Conservation (phyloP, 2,329 filamentous ascomycete genomes). For the Neonectria ditissima region DNA sequence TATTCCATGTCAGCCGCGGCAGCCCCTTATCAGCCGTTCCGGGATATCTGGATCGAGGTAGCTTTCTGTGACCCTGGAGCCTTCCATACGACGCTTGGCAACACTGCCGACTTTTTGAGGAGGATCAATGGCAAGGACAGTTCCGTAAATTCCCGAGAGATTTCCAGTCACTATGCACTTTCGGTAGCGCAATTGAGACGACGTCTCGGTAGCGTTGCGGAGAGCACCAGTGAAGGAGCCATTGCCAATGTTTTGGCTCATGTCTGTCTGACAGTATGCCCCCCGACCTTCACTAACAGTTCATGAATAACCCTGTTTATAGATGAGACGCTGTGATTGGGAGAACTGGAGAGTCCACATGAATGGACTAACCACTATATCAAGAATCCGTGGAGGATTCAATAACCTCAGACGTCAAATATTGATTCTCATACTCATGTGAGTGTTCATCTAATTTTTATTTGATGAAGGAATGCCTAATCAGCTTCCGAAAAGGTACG, state of each 20-base stretch:
- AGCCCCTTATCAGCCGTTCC: slow-evolving; percentile 4
- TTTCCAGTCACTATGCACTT: not conserved
- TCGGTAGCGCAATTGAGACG: slow-evolving; percentile 2
- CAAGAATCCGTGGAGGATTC: slow-evolving; percentile 1
- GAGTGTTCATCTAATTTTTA: not conserved
- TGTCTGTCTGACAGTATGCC: slow-evolving; percentile 1
- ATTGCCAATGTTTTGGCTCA: slow-evolving; percentile 8
- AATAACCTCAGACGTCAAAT: not conserved
- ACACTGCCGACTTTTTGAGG: slow-evolving; percentile 1
- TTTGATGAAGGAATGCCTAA: not conserved
- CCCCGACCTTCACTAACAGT: not conserved
- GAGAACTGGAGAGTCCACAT: slow-evolving; percentile 1
- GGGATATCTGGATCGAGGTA: not conserved
- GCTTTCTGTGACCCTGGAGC: slow-evolving; percentile 4
- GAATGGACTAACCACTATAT: slow-evolving; percentile 1
- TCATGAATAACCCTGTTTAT: not conserved
- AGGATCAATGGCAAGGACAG: not conserved
- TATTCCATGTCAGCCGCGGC: not conserved
- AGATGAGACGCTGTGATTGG: slow-evolving; percentile 9
- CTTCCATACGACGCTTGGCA: slow-evolving; percentile 6
- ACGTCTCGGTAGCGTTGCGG: not conserved
- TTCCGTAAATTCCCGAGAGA: not conserved
- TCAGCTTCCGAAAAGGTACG: not conserved
- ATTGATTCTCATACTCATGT: slow-evolving; percentile 4
- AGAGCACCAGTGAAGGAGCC: slow-evolving; percentile 1